phyloP scores from a whole-genome alignment of 2,329 filamentous ascomycete genomes.

The Microdochium paspali region DNA sequence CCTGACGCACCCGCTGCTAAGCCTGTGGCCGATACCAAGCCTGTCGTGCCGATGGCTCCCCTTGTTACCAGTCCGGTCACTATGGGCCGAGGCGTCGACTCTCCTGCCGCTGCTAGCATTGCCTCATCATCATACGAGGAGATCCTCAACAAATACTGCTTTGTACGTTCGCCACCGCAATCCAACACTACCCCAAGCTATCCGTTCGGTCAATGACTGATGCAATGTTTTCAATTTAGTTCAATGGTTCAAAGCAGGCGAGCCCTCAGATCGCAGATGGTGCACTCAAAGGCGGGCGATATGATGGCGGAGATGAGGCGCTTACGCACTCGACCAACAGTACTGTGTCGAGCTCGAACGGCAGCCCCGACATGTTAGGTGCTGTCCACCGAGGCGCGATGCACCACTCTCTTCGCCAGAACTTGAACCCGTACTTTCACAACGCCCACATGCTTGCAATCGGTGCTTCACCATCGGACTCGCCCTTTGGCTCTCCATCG shows the following conservation, averaged over 20 bases:
- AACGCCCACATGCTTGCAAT: constrained; percentile 17
- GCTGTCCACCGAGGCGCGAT: constrained; percentile 25
- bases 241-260: constrained; percentile 48
- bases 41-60: constrained; percentile 4
- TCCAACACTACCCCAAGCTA: constrained; percentile 5
- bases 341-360: constrained; percentile 24
- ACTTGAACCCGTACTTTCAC: constrained; percentile 25
- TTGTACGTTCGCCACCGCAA: constrained; percentile 69
- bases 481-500: constrained; percentile 19
- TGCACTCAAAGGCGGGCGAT: constrained; percentile 30
- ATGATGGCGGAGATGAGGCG: constrained; percentile 30
- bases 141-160: constrained; percentile 98
- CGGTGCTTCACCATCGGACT: constrained; percentile 23
- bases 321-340: constrained; percentile 21
- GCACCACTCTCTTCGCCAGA: constrained; percentile 31
- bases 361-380: constrained; percentile 25
- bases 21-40: constrained; percentile 6
- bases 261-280: constrained; percentile 41
- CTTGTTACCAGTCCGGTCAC: constrained; percentile 6
- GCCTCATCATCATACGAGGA: constrained; percentile 91
- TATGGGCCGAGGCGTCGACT: constrained; percentile 34
- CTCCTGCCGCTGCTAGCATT: constrained; percentile 44
- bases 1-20: not conserved
- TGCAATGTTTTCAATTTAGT: constrained; percentile 29
- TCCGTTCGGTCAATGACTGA: constrained; percentile 11